These are phyloP conservation scores for Brasilioporus rufonigricans DNA, from an alignment of 768 basidiomycete genomes.

Conservation along the genomic window DNA sequence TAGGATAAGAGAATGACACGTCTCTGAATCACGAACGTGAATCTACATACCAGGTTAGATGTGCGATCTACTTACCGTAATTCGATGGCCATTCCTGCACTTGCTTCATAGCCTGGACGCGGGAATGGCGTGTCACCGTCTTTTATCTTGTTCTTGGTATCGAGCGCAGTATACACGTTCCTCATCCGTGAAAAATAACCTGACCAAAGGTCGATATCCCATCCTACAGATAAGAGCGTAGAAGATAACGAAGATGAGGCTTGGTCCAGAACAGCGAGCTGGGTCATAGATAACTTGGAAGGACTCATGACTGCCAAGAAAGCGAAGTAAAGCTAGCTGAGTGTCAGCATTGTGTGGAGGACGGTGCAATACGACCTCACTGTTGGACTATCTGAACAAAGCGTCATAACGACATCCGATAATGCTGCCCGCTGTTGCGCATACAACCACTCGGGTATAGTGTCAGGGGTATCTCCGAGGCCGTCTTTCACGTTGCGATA, in stretches of 20 bases:
- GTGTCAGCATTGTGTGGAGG: neutral
- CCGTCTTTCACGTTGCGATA: conserved; percentile 19
- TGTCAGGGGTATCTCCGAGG: conserved; percentile 18
- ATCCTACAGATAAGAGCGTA: conserved; percentile 20
- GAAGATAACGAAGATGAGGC: conserved; percentile 21
- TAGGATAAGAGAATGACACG: conserved; percentile 53
- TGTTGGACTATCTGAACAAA: conserved; percentile 19
- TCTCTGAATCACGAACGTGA: conserved; percentile 35
- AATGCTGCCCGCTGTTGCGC: neutral
- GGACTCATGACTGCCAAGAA: conserved; percentile 26
- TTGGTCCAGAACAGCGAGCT: conserved; percentile 31
- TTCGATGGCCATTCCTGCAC: conserved; percentile 17
- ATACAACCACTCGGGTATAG: conserved; percentile 12
- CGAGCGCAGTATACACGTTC: conserved; percentile 21
- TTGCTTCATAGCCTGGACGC: conserved; percentile 10
- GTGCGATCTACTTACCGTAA: conserved; percentile 11
- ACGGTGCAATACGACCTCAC: conserved; percentile 3
- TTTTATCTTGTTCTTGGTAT: conserved; percentile 23
- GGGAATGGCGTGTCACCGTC: conserved; percentile 29
- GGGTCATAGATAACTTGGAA: conserved; percentile 26
- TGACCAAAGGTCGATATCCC: conserved; percentile 8
- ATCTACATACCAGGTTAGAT: too few species aligned
- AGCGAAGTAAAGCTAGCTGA: conserved; percentile 29
- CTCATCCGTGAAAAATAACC: conserved; percentile 19
- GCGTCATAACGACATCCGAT: neutral